phyloP scores from a whole-genome alignment of 176 grass and related monocot species.

The Avena insularis region DNA sequence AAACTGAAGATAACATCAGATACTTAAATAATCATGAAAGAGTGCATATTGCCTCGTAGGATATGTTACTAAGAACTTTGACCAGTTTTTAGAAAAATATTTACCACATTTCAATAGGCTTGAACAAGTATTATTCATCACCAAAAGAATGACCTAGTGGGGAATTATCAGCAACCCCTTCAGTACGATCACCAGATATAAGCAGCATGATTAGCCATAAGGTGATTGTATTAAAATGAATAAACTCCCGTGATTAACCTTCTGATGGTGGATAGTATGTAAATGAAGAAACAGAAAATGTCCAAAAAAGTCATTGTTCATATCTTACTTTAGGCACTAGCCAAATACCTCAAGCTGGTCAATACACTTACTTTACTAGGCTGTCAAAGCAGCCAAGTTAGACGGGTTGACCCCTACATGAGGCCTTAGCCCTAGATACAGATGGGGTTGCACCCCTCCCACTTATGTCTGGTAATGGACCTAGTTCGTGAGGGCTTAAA shows the following conservation, averaged over 20 bases:
- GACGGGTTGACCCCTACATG: background rate
- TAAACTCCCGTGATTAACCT: slow-evolving; percentile 12
- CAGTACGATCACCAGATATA: slow-evolving; percentile 12
- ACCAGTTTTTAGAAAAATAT: slow-evolving; percentile 10
- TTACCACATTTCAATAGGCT: slow-evolving; percentile 5
- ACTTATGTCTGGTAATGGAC: background rate
- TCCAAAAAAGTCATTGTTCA: background rate
- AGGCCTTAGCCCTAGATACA: slow-evolving; percentile 10
- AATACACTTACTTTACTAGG: slow-evolving; percentile 9
- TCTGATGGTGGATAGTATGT: slow-evolving; percentile 8
- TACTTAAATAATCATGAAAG: slow-evolving; percentile 11
- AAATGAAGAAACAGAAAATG: background rate
- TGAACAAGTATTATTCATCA: slow-evolving; percentile 14
- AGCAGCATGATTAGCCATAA: slow-evolving; percentile 16
- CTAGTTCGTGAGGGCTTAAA: background rate
- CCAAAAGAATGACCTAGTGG: slow-evolving; percentile 3
- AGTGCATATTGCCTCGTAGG: background rate
- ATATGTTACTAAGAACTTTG: slow-evolving; percentile 26
- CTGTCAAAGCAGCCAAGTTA: background rate
- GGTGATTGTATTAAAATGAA: slow-evolving; percentile 20
- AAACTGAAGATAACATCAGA: slow-evolving; percentile 8
- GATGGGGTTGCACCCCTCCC: background rate
- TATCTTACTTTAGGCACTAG: background rate
- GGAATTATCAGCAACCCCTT: slow-evolving; percentile 4
- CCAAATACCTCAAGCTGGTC: slow-evolving; percentile 1